Percentiles rank a stretch among this genome's conserved stretches.
Conservation (phyloP, 192 early-diverging fungal species). For the Entomortierella chlamydospora region DNA sequence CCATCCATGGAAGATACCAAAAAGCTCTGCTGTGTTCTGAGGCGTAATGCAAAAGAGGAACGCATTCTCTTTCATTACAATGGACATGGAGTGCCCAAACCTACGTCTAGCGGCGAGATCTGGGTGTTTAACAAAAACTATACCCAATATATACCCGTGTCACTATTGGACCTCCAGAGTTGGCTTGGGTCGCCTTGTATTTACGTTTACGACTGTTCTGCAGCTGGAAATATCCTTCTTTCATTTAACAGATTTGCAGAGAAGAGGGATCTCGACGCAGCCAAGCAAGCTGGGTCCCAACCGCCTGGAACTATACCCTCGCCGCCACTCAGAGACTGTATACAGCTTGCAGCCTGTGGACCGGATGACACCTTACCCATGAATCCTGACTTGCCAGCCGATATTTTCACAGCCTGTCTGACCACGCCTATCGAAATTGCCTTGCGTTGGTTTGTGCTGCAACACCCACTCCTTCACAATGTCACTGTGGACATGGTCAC, state of each 20-base stretch:
- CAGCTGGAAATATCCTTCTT: constrained; percentile 90
- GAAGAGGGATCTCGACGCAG: constrained; percentile 82
- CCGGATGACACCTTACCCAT: constrained; percentile 89
- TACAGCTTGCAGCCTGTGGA: constrained; percentile 94
- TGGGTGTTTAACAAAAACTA: constrained; percentile 99
- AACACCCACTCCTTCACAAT: constrained; percentile 80
- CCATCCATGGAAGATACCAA: constrained; percentile 94
- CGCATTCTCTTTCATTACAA: constrained; percentile 98
- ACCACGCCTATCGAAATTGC: constrained; percentile 97
- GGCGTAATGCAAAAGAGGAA: constrained; percentile 91
- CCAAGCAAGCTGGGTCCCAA: constrained; percentile 52
- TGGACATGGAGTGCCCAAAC: constrained; percentile 97
- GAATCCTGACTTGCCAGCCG: constrained; percentile 94
- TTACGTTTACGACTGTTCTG: constrained; percentile 97
- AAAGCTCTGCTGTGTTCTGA: constrained; percentile 84
- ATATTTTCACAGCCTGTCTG: constrained; percentile 96
- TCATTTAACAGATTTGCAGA: constrained; percentile 92
- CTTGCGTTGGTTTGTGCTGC: constrained; percentile 89
- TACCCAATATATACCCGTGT: constrained; percentile 98
- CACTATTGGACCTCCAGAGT: constrained; percentile 89
- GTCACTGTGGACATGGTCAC: constrained; percentile 90
- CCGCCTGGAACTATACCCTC: constrained; percentile 58
- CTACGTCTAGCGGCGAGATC: constrained; percentile 93
- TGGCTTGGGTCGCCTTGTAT: constrained; percentile 97
- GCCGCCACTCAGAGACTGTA: constrained; percentile 75